Base-by-base conservation (phyloP, 2,329 filamentous ascomycete genomes). In the Monilinia vaccinii-corymbosi region DNA sequence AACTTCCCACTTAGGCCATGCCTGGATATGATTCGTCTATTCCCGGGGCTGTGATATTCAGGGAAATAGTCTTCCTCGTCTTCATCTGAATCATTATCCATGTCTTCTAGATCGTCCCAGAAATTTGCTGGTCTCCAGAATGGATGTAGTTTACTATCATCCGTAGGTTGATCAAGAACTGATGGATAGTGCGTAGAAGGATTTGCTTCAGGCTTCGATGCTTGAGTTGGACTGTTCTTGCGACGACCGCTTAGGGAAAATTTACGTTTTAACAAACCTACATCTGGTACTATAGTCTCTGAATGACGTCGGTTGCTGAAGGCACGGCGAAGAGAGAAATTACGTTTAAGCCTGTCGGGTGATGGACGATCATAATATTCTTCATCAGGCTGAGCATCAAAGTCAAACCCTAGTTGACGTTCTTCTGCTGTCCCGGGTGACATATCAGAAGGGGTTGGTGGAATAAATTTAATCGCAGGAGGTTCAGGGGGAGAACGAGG, bases 381-480 rank as follows among this genome's bases (percentile, higher is more conserved):
- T 38, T 52, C 47, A 13, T 58, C 56, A 5, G 52, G 10, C 52
- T 31, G 48, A 18, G 34, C 16, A 46, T 58, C 53, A 32, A 60
- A 57, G 55, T 79, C 81, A 62, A 81, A 83, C 0, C 81, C 81
- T 25, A 81, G 70, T 65, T 78, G 77, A 28, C 74, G 74, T 59
- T 79, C 74, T 66, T 77, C 79, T 63, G 85, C 82, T 2, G 76
- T 68, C 1, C 77, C 74, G 11, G 83, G 82, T 1, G 82, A 85
- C 47, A 80, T 68, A 2, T 80, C 83, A 2, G 82, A 84, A 4
- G 83, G 83, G 0, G 83, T 86, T 31, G 83, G 82, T 0, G 83
- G 83, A 38, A 83, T 86, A 62, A 86, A 82, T 60, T 82, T 79
- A 65, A 86, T 79, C 1, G 72, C 73, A n/a, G 80, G 80, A 8